These are phyloP conservation scores for Trichoderma harzianum DNA, from an alignment of 2,329 filamentous ascomycete genomes.

Conservation along the genomic window DNA sequence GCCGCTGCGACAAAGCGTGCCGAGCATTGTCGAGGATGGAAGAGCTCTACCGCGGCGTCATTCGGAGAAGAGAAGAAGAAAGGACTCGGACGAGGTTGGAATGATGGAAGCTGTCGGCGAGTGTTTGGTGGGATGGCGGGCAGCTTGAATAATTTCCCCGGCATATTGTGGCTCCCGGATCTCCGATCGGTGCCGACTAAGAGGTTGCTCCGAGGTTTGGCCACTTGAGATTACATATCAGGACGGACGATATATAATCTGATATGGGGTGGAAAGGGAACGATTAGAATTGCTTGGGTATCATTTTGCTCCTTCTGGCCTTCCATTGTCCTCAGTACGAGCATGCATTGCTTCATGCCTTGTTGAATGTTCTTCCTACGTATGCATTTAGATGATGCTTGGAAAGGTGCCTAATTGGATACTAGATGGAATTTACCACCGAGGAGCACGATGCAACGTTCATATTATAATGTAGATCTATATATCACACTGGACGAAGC, in stretches of 20 bases:
- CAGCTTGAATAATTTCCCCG: neutral
- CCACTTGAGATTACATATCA: neutral
- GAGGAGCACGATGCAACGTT: neutral
- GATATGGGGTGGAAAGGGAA: neutral
- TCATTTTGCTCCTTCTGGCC: neutral
- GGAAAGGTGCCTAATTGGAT: neutral
- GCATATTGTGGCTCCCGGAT: conserved; percentile 6
- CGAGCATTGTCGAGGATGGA: conserved; percentile 20
- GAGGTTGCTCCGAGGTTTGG: neutral
- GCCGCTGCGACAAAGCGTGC: conserved; percentile 31
- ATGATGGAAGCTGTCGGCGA: neutral
- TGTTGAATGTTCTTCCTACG: neutral
- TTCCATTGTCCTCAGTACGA: neutral
- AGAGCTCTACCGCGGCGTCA: conserved; percentile 13
- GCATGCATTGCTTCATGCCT: neutral
- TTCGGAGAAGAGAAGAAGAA: conserved; percentile 5
- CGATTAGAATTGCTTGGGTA: neutral
- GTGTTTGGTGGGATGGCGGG: neutral
- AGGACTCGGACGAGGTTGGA: neutral
- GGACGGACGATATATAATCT: neutral
- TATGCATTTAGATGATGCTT: neutral
- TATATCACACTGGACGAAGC: neutral
- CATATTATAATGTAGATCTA: neutral
- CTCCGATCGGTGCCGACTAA: neutral
- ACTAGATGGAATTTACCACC: no score